Evolutionary conservation across 2,329 filamentous ascomycete species (phyloP).

Genomic region (Talaromyces sp.): DNA sequence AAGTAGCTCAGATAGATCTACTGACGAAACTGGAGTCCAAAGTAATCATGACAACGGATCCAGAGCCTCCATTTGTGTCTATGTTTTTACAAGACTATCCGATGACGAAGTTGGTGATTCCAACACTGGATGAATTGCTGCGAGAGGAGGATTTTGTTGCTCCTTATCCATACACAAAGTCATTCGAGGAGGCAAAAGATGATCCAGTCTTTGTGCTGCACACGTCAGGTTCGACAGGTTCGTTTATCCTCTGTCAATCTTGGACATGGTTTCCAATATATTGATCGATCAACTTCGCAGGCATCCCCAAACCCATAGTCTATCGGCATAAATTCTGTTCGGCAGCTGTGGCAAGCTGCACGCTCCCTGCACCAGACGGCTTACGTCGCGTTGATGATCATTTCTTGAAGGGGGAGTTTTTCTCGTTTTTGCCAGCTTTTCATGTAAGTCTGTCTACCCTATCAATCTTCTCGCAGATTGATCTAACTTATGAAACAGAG

Average conservation of each 20-base stretch:
- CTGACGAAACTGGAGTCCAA: neutral
- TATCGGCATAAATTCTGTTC: neutral
- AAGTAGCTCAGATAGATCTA: neutral
- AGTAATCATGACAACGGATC: neutral
- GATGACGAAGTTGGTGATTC: neutral
- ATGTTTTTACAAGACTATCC: neutral
- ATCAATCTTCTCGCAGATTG: no score
- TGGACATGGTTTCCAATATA: neutral
- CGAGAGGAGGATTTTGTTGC: neutral
- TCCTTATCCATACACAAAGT: constrained; percentile 5
- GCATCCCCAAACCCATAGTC: neutral
- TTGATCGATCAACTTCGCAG: neutral
- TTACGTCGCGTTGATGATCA: neutral
- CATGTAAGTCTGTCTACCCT: neutral
- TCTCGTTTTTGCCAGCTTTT: constrained; percentile 7
- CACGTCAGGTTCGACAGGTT: constrained; percentile 1
- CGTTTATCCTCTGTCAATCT: neutral
- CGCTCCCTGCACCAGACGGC: neutral
- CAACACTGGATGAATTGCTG: neutral
- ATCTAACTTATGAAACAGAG: neutral
- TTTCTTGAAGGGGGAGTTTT: neutral
- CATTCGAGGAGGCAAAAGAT: neutral
- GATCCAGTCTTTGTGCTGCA: constrained; percentile 5
- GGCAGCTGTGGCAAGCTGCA: neutral
- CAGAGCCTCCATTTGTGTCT: neutral